A percentile compares a stretch with the other conserved stretches of the same genome.
Conservation (phyloP, 495 filamentous ascomycete genomes). For the Copromyces sp. region DNA sequence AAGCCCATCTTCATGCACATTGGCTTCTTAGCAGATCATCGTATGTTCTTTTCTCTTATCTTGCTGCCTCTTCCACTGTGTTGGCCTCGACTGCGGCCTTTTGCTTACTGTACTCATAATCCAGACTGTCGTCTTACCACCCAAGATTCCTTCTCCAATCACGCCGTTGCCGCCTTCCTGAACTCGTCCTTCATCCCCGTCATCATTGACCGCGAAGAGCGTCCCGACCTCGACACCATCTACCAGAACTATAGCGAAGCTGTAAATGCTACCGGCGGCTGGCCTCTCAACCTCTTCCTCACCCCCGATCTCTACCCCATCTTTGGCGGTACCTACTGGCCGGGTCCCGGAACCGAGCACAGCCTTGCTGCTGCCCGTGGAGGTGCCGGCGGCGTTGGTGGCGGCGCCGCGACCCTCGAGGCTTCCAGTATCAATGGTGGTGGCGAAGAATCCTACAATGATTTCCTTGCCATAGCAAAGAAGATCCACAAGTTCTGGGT, state of each 20-base stretch:
- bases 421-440: slow-evolving; percentile 17
- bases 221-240: slow-evolving; percentile 89
- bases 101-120: background rate
- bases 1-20: slow-evolving; percentile 89
- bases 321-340: slow-evolving; percentile 96
- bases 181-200: slow-evolving; percentile 87
- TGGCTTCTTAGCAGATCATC: slow-evolving; percentile 92
- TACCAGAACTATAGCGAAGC: slow-evolving; percentile 99
- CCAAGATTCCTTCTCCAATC: slow-evolving; percentile 82
- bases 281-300: slow-evolving; percentile 94
- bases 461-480: slow-evolving; percentile 71
- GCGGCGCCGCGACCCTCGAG: slow-evolving; percentile 7
- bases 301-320: slow-evolving; percentile 89
- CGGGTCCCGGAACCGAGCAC: slow-evolving; percentile 59
- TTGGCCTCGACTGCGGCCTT: background rate
- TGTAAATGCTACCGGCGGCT: slow-evolving; percentile 83
- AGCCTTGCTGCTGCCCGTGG: slow-evolving; percentile 20
- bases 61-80: background rate
- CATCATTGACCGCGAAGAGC: slow-evolving; percentile 88
- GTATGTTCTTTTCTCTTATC: slow-evolving; percentile 36
- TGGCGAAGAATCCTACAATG: slow-evolving; percentile 44
- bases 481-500: slow-evolving; percentile 77
- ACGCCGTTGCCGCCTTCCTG: slow-evolving; percentile 67
- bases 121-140: slow-evolving; percentile 89
- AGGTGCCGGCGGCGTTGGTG: slow-evolving; percentile 4